Base-by-base conservation (phyloP, 148 eudicot species). In the Fagopyrum esculentum region DNA sequence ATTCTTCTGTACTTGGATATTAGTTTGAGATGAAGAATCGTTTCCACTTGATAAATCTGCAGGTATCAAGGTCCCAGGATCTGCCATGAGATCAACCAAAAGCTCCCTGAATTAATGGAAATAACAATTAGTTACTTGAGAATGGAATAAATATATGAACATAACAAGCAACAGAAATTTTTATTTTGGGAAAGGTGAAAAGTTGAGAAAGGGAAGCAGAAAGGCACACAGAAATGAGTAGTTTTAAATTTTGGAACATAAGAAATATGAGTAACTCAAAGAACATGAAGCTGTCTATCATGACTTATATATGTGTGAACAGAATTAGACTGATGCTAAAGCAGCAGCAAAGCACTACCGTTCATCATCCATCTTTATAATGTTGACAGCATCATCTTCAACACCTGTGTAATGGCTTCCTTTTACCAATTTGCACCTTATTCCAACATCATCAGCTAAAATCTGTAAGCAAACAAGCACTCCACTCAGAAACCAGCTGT, bases 51-150 rank as follows among this genome's bases (percentile, higher is more conserved):
- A 83, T 56, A 82, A 78, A 83, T 95, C 99, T 11, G 91, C 89
- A 40, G 99, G 99, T 86, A 95, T 87, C 56, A 90, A 83, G 63
- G 97, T 88, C 77, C 99, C 99, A 8, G 99, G 99, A 74, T 89
- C 99, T 77, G 96, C 99, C 99, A 95, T 95, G 82, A 95, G 96
- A 87, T 95, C 99, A 83, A 95, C 99, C 86, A 95, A 79, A 80
- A 85, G 90, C 81, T 95, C 99, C 74, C 99, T 95, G 90, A 55
- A 86, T 40, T 35, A 17, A 66, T 8, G 9, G 9, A 43, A 35
- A 13, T 40, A 66, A 35, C 19, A 8, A 6, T 66, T 9, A 66
- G 19, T 45, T 46, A 66, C 46, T 66, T 40, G 9, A 66, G 47
- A 66, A 13, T 40, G 47, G 19, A 35, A 66, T 35, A 43, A 66